Conservation (phyloP, 73 alveolate species). For the Blepharisma stoltei region DNA sequence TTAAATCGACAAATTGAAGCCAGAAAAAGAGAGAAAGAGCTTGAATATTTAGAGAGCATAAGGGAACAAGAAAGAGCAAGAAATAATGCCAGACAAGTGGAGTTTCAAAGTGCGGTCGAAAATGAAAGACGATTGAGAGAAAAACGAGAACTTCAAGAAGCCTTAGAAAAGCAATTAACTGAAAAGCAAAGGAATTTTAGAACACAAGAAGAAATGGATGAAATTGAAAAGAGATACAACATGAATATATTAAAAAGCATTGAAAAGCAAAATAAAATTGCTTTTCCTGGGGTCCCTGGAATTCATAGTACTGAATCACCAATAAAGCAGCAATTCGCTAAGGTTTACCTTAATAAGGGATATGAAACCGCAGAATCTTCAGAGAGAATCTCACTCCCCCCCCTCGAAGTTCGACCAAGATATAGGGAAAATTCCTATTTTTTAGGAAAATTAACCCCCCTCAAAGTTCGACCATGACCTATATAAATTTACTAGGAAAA, state of each 20-base stretch:
- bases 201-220: not conserved
- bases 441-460: no score
- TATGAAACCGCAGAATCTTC: not conserved
- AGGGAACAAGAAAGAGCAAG: not conserved
- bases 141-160: not conserved
- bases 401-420: no score
- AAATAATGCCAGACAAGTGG: not conserved
- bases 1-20: not conserved
- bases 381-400: not conserved
- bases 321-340: not conserved
- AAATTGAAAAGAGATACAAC: not conserved
- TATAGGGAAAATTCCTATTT: no score
- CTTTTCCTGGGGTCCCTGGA: not conserved
- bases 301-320: not conserved
- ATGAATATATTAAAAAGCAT: not conserved
- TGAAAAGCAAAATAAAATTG: not conserved
- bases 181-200: not conserved
- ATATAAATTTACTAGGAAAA: no score
- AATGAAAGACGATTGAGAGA: not conserved
- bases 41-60: not conserved
- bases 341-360: not conserved
- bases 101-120: not conserved
- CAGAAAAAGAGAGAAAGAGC: not conserved
- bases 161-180: not conserved
- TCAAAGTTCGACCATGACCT: no score